Base-by-base conservation (phyloP, 176 grass and related monocot species). In the Alloteropsis semialata region DNA sequence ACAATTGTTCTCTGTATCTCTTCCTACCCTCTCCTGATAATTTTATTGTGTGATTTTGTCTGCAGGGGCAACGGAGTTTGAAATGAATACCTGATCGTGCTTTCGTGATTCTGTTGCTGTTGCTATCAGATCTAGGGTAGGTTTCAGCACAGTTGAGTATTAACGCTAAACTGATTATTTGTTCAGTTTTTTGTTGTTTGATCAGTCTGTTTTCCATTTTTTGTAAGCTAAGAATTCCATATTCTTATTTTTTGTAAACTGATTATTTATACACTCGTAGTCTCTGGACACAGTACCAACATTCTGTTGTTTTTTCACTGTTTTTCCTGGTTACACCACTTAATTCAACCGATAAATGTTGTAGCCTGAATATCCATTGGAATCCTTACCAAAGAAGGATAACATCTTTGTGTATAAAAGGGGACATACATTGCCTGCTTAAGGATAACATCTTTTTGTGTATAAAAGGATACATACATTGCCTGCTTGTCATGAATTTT, bases 21-120 rank as follows among this genome's bases (percentile, higher is more conserved):
- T 84, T 75, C 36, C 15, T 43, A 34, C 9, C 4, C 2, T 8
- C 42, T 25, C 65, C 48, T 49, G 0, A 36, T n/a, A n/a, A n/a
- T n/a, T n/a, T n/a, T n/a, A n/a, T n/a, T n/a, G n/a, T 72, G 17
- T 37, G 11, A 12, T 78, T 70, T 22, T 42, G n/a, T 69, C 61
- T 72, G 45, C 56, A 80, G 75, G 43, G 67, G 13, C n/a, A 16
- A 5, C 48, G 19, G 59, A 27, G 45, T 37, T 79, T 55, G 19
- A 34, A 28, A 61, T 80, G 76, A 80, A 65, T 33, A 80, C 56
- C 64, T 42, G 18, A 80, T 73, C 13, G 14, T 24, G 64, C 3
- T 30, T 57, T 54, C 13, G 21, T 24, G 64, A 19, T 57, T 57
- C 3, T 10, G 2, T 65, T 42, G 10, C 32, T 18, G 25, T 4